Base-by-base conservation (phyloP, 495 filamentous ascomycete genomes). In the Penicillium desertorum region DNA sequence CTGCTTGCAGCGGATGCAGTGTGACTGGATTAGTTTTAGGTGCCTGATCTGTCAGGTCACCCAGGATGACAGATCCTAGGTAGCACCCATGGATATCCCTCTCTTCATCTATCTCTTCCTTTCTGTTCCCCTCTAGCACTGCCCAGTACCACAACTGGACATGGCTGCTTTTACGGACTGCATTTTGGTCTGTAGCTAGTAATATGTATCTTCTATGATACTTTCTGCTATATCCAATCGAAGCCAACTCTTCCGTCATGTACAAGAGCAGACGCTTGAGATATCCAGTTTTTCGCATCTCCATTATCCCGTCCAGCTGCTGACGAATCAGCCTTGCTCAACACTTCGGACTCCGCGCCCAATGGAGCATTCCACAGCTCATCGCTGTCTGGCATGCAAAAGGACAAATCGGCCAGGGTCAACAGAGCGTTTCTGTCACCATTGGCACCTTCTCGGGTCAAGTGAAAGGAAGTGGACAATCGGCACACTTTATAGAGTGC, bases 401-500 rank as follows among this genome's bases (percentile, higher is more conserved):
- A 65, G 10, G 17, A n/a, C 50, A 65, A 42, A 20, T 65, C 60
- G 2, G 56, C 41, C 10, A 62, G 37, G 8, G 34, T 57, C 25
- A 65, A 32, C 0, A 65, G 50, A 3, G 39, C 54, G n/a, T 45
- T 29, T 43, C 57, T 56, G n/a, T 22, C 25, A 44, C 20, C 2
- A 51, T n/a, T 39, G 48, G 29, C 7, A 52, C 1, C 19, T 45
- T 29, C 42, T 29, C 44, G 12, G 45, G 9, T 22, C n/a, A 19
- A 49, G 2, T 12, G 45, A 36, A 39, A 22, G 9, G 45, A 10
- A 17, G 53, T 58, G 8, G 17, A 50, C 16, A 59, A 43, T 19
- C 57, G 56, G 22, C 58, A 62, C 3, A 61, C 20, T 32, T 67
- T 67, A 49, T 67, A 67, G 1, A 67, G 58, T 1, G 64, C 58